Evolutionary conservation across 805 yeast genomes (phyloP).

Genomic region (Starmerella potacharoeniae): DNA sequence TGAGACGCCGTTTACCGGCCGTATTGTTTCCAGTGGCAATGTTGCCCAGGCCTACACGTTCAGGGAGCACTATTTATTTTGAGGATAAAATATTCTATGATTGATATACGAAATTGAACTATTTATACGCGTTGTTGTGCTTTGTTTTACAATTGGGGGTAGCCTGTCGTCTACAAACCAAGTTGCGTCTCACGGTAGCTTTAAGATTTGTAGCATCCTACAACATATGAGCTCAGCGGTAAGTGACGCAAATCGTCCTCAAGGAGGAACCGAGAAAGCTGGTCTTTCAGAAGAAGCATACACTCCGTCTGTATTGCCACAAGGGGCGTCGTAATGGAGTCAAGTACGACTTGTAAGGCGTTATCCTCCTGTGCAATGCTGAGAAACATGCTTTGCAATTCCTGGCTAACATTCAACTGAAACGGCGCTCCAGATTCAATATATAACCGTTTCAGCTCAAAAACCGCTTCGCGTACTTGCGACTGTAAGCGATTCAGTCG

Average conservation of each 20-base stretch:
- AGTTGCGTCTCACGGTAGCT: background rate
- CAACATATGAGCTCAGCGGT: background rate
- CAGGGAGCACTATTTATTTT: slow-evolving; percentile 1
- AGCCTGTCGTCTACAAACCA: no score
- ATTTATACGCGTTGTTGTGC: background rate
- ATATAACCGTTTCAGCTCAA: background rate
- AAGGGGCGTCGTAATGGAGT: background rate
- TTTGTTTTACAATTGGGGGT: no score
- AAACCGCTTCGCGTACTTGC: background rate
- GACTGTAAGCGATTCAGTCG: background rate
- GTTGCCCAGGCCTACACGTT: slow-evolving; percentile 1
- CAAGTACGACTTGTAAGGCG: background rate
- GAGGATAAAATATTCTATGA: background rate
- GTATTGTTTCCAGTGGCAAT: background rate
- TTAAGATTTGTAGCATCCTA: background rate
- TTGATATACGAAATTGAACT: background rate
- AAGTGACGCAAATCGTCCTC: background rate
- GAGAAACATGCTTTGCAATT: background rate
- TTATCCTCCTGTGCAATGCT: background rate
- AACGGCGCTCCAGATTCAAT: slow-evolving; percentile 6
- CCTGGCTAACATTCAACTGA: slow-evolving; percentile 14
- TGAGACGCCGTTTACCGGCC: slow-evolving; percentile 1
- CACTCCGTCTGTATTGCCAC: background rate
- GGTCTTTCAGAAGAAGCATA: background rate
- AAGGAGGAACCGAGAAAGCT: background rate